phyloP scores from a whole-genome alignment of 441 rosid species.

The Populus hybrid region DNA sequence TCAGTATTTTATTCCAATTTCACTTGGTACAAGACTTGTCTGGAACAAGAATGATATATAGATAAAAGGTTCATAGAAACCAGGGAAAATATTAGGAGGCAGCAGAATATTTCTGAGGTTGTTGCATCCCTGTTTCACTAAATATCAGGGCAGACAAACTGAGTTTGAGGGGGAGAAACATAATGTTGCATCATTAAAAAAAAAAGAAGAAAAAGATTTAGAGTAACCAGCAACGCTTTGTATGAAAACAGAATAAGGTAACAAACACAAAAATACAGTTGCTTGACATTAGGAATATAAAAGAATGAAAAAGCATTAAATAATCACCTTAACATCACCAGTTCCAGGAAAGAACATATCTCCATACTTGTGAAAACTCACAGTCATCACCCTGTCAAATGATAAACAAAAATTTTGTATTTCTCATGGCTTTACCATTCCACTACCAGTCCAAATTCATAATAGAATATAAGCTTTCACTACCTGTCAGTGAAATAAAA shows the following conservation, averaged over 20 bases:
- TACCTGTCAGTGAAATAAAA: constrained; percentile 98
- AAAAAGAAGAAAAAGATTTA: not conserved
- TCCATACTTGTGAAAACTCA: constrained; percentile 97
- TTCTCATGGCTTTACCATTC: not conserved
- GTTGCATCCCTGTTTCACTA: not conserved
- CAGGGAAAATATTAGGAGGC: not conserved
- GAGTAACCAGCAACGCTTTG: not conserved
- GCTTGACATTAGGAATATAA: not conserved
- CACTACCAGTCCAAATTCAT: constrained; percentile 6
- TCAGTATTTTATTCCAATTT: constrained; percentile 23
- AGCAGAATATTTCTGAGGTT: not conserved
- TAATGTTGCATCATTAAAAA: not conserved
- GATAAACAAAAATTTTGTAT: not conserved
- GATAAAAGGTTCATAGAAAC: not conserved
- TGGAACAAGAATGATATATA: constrained; percentile 3
- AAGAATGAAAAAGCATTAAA: constrained; percentile 6
- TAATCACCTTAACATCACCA: constrained; percentile 88
- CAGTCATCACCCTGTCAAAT: constrained; percentile 92
- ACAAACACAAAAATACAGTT: not conserved
- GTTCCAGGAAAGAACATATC: constrained; percentile 99
- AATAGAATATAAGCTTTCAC: constrained; percentile 10
- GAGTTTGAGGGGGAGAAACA: not conserved
- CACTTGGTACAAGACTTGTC: constrained; percentile 15
- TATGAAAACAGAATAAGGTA: not conserved
- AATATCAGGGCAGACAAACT: not conserved